These are phyloP conservation scores for Calocera viscosa DNA, from an alignment of 768 basidiomycete genomes.

Conservation along the genomic window DNA sequence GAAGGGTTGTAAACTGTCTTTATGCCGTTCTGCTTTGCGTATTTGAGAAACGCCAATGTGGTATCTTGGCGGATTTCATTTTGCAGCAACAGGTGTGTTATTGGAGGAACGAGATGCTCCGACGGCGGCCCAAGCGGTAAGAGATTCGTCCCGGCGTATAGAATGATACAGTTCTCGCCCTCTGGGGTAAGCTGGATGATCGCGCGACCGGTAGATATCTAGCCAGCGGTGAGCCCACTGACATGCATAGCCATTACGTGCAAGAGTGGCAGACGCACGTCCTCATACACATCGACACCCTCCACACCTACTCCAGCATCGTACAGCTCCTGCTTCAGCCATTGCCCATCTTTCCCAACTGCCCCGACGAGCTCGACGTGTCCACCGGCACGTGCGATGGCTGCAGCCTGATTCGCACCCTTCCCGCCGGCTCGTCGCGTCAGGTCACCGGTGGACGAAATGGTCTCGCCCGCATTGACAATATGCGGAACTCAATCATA, in stretches of 20 bases:
- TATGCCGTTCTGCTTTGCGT: neutral
- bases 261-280: neutral
- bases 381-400: neutral
- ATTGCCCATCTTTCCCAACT: neutral
- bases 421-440: constrained; percentile 1
- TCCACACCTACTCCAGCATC: neutral
- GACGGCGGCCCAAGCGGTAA: neutral
- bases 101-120: neutral
- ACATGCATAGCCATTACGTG: neutral
- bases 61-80: constrained; percentile 1
- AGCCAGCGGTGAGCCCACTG: neutral
- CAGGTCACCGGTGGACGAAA: neutral
- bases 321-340: neutral
- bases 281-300: neutral
- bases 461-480: neutral
- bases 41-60: neutral
- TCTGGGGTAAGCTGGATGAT: constrained; percentile 4
- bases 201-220: neutral
- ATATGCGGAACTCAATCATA: constrained; percentile 1
- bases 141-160: neutral
- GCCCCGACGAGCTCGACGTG: neutral
- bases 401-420: constrained; percentile 1
- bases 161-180: constrained; percentile 2
- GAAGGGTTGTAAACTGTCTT: neutral
- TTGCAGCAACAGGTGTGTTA: neutral